Conservation (phyloP, 495 filamentous ascomycete species). For the Penicillium argentinense region DNA sequence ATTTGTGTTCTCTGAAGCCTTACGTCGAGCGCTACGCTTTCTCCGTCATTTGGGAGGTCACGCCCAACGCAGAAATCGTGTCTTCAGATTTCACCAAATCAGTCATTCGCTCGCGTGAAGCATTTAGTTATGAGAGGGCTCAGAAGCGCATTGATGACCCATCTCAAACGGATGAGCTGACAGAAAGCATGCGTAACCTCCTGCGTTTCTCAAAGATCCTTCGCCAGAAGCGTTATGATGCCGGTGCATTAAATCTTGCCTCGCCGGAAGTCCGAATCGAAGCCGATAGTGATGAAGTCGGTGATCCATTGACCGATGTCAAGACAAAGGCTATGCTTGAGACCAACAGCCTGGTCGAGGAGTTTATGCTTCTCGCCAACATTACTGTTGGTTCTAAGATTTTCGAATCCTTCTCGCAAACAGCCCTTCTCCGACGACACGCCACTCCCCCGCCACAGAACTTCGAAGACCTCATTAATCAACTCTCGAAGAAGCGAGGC, state of each 20-base stretch:
- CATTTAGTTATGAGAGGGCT: conserved; percentile 96
- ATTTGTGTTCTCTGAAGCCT: conserved; percentile 94
- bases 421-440: conserved; percentile 89
- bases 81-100: conserved; percentile 88
- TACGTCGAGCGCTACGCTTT: conserved; percentile 98
- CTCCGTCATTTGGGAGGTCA: conserved; percentile 92
- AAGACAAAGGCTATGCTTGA: conserved; percentile 92
- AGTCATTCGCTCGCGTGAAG: conserved; percentile 95
- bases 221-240: conserved; percentile 93
- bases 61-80: conserved; percentile 79
- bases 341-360: conserved; percentile 96
- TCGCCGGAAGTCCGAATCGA: conserved; percentile 95
- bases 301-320: conserved; percentile 86
- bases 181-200: conserved; percentile 83
- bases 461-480: conserved; percentile 89
- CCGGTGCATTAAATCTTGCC: conserved; percentile 90
- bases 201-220: conserved; percentile 90
- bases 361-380: conserved; percentile 99
- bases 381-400: conserved; percentile 87
- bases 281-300: conserved; percentile 91
- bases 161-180: conserved; percentile 83
- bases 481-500: conserved; percentile 80
- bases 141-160: conserved; percentile 89
- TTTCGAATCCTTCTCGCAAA: conserved; percentile 88
- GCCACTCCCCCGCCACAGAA: conserved; percentile 89